A percentile compares a stretch with the other conserved stretches of the same genome.
These are phyloP conservation scores for Xylariaceae sp. DNA, from an alignment of 2,329 filamentous ascomycete species.

Conservation along the genomic window DNA sequence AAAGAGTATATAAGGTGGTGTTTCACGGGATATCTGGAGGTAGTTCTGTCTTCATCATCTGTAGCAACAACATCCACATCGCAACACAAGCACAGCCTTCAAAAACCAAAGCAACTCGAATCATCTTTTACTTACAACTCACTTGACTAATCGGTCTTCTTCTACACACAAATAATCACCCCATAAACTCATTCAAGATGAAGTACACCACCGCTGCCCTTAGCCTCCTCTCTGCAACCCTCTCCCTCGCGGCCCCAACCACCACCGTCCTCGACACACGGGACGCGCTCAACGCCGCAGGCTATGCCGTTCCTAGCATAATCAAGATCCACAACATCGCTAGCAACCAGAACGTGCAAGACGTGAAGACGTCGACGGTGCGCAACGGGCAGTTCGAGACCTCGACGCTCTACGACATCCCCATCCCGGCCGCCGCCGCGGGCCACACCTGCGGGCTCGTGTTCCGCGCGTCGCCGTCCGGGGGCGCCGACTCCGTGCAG, in stretches of 20 bases:
- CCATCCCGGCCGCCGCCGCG: constrained; percentile 29
- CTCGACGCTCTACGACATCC: constrained; percentile 37
- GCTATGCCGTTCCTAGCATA: constrained; percentile 35
- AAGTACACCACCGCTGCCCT: constrained; percentile 33
- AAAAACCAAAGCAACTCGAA: background rate
- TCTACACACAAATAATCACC: background rate
- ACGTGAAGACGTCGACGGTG: constrained; percentile 19
- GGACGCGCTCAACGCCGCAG: constrained; percentile 9
- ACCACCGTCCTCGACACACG: constrained; percentile 13
- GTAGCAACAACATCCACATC: constrained; percentile 5
- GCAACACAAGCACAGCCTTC: background rate
- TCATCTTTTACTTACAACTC: too few species aligned
- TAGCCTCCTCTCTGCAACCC: constrained; percentile 32
- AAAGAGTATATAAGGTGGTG: constrained; percentile 17
- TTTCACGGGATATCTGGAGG: background rate
- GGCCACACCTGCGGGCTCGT: constrained; percentile 37
- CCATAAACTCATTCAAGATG: constrained; percentile 29
- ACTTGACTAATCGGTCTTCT: background rate
- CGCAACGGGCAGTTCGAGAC: constrained; percentile 31
- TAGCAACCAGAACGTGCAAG: constrained; percentile 27
- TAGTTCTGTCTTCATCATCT: constrained; percentile 1
- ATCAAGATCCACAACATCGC: constrained; percentile 34
- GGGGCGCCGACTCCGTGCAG: constrained; percentile 19
- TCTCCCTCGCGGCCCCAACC: constrained; percentile 34
- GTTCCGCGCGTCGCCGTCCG: constrained; percentile 29